Conservation (phyloP, 352 stramenopile species). For the Phytophthora syringae region DNA sequence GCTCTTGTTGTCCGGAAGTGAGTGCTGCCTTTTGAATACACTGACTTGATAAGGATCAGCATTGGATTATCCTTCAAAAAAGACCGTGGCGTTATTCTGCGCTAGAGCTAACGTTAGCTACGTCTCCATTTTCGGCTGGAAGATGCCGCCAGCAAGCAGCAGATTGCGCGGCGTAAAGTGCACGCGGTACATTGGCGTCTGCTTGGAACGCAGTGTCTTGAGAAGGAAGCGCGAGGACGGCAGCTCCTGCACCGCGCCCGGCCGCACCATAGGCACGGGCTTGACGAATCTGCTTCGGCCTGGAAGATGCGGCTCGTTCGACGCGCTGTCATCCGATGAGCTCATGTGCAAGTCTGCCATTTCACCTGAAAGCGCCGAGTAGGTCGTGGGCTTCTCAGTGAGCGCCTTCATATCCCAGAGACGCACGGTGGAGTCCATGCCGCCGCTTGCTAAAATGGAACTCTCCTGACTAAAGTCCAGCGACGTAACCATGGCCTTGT, state of each 20-base stretch:
- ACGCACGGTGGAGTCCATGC: constrained; percentile 80
- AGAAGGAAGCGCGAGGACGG: constrained; percentile 78
- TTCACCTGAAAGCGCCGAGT: constrained; percentile 30
- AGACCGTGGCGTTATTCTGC: constrained; percentile 7
- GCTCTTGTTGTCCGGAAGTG: constrained; percentile 40
- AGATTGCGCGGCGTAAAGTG: constrained; percentile 87
- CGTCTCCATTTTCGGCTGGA: constrained; percentile 63
- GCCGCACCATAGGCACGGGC: constrained; percentile 64
- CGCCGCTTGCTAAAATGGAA: constrained; percentile 73
- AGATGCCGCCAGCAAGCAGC: constrained; percentile 76
- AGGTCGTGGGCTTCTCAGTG: constrained; percentile 52
- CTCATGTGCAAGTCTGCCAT: constrained; percentile 49
- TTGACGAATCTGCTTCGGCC: constrained; percentile 51
- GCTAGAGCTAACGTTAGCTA: constrained; percentile 36
- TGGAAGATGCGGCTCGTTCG: constrained; percentile 22
- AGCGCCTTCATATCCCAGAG: constrained; percentile 89
- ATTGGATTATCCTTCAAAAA: constrained; percentile 41
- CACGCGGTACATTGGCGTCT: constrained; percentile 84
- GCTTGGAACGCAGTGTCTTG: constrained; percentile 86
- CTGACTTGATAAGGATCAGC: constrained; percentile 16
- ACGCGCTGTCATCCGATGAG: constrained; percentile 12
- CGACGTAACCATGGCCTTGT: constrained; percentile 78
- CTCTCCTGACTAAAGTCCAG: constrained; percentile 84
- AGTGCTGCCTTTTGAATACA: constrained; percentile 10
- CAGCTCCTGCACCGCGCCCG: constrained; percentile 57